Conservation (phyloP, 495 filamentous ascomycete genomes). For the Hyaloscypha finlandica region DNA sequence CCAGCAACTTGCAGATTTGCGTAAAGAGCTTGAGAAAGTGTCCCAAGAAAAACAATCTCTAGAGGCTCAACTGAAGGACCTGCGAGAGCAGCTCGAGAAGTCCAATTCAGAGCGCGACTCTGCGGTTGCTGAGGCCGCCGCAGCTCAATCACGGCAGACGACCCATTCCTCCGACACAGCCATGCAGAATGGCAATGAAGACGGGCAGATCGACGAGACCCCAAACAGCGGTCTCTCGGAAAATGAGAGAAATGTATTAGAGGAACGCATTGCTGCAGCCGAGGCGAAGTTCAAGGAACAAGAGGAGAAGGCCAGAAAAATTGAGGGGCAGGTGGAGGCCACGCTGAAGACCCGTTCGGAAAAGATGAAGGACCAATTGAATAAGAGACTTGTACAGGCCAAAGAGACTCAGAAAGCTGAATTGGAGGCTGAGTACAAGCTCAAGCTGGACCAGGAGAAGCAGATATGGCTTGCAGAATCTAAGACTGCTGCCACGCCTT, state of each 20-base stretch:
- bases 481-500: conserved; percentile 7
- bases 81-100: conserved; percentile 50
- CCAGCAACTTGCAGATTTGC: conserved; percentile 33
- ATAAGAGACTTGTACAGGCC: conserved; percentile 67
- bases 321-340: conserved; percentile 53
- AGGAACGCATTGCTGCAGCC: conserved; percentile 46
- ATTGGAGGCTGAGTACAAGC: conserved; percentile 59
- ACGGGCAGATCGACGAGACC: conserved; percentile 34
- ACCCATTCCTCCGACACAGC: conserved; percentile 34
- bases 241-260: conserved; percentile 52
- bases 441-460: conserved; percentile 66
- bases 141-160: conserved; percentile 49
- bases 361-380: conserved; percentile 70
- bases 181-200: conserved; percentile 37
- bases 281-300: conserved; percentile 43
- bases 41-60: conserved; percentile 34
- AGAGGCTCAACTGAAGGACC: conserved; percentile 43
- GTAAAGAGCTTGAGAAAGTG: conserved; percentile 36
- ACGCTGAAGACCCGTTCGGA: conserved; percentile 68
- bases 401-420: conserved; percentile 45
- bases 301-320: conserved; percentile 57
- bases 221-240: conserved; percentile 40
- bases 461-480: conserved; percentile 53
- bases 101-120: conserved; percentile 45
- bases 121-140: conserved; percentile 44